Percentiles rank a stretch among this genome's conserved stretches.
These are phyloP conservation scores for Rhamnella rubrinervis DNA, from an alignment of 331 rosid species.

Conservation along the genomic window DNA sequence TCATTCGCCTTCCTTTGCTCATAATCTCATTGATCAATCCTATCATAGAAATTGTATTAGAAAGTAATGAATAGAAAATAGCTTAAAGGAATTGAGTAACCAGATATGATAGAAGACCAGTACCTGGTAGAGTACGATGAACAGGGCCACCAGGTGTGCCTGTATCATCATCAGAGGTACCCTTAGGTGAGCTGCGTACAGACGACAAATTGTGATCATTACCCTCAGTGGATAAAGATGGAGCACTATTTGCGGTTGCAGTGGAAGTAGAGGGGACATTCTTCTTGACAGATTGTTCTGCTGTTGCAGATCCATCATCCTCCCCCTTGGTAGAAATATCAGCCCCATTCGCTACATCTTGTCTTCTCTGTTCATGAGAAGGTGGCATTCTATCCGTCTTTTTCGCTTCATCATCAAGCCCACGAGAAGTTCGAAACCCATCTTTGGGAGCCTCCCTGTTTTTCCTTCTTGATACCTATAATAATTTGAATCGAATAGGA, in stretches of 20 bases:
- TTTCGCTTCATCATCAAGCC: slow-evolving; percentile 72
- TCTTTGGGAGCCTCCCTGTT: slow-evolving; percentile 75
- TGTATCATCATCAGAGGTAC: slow-evolving; percentile 82
- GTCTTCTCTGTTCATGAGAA: slow-evolving; percentile 69
- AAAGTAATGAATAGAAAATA: slow-evolving; percentile 3
- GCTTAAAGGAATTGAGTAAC: slow-evolving; percentile 3
- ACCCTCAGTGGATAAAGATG: slow-evolving; percentile 66
- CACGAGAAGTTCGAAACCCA: slow-evolving; percentile 60
- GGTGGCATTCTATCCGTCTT: slow-evolving; percentile 54
- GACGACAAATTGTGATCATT: slow-evolving; percentile 62
- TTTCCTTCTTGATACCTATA: slow-evolving; percentile 73
- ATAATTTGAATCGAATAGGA: slow-evolving; percentile 1
- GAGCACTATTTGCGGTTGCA: slow-evolving; percentile 60
- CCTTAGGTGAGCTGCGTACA: slow-evolving; percentile 64
- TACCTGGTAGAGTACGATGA: slow-evolving; percentile 96
- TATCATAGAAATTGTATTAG: slow-evolving; percentile 37
- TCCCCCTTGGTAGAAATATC: slow-evolving; percentile 67
- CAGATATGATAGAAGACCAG: slow-evolving; percentile 7
- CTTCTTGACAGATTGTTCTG: slow-evolving; percentile 46
- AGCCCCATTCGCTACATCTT: slow-evolving; percentile 38
- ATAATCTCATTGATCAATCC: slow-evolving; percentile 94
- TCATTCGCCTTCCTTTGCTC: slow-evolving; percentile 93
- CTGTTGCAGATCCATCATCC: slow-evolving; percentile 50
- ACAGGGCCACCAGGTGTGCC: slow-evolving; percentile 71
- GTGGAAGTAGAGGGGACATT: slow-evolving; percentile 50